Evolutionary conservation across 768 basidiomycete species (phyloP), one percentile per base, ranked within the genome.

Genomic region (Boletus tylopilopsis): DNA sequence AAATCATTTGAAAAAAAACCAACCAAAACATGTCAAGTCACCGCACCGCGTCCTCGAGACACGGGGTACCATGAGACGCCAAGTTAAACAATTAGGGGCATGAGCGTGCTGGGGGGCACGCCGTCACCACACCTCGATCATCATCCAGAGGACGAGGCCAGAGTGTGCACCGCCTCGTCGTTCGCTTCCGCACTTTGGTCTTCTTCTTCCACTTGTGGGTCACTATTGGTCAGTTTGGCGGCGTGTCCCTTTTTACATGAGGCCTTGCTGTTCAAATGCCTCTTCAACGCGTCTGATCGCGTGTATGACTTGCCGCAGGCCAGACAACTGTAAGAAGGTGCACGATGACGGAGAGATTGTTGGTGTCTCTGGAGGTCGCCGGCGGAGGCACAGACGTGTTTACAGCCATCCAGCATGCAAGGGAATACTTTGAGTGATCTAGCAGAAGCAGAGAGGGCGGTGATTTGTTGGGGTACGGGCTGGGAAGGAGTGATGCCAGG

Each of bases 201-300:
- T 23, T 7, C 56, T 38, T 55, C 44, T 39, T 50, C 47, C 23
- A 22, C 43, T 47, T 50, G 47, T 46, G 27, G 11, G 13, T 30
- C 32, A 16, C 3, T 18, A n/a, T 39, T 40, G 23, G 47, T 22
- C 15, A 49, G 13, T 40, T 56, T 65, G 18, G 53, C 45, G 32
- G 43, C 45, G 27, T 66, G 66, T 11, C n/a, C 39, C 43, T 21
- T 58, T 55, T 60, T 68, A 53, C 66, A 69, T 24, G 49, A 42
- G 1, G 46, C 57, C 54, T 64, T 66, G 51, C 51, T 54, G 42
- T 58, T 66, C 15, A 68, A 59, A 45, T 68, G 66, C 55, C 66
- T 57, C 62, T 69, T 68, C 50, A 69, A 51, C 7, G 62, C 68
- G 54, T 68, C 68, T 10, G 49, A 15, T 29, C 66, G 62, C 35